Evolutionary conservation across 306 rosid genomes (phyloP), one percentile per base, ranked within the genome.

Genomic region (Vicia faba): DNA sequence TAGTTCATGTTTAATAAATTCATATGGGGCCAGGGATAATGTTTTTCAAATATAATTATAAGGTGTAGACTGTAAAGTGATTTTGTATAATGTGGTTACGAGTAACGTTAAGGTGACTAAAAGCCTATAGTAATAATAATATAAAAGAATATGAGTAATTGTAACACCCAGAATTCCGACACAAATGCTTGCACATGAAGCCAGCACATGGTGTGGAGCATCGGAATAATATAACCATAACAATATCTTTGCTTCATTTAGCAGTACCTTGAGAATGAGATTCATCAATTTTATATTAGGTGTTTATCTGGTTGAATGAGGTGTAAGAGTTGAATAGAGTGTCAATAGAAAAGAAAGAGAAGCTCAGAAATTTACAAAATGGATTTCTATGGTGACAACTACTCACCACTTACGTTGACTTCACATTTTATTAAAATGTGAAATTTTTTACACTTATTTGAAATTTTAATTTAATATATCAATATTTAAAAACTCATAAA

Each of bases 111-210:
- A 64, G 38, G 68, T 49, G 53, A 64, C 7, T 19, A 61, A 4
- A 10, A 60, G 26, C 13, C 39, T 54, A 25, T 25, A 54, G 18
- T 55, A 55, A 60, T 57, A 51, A 20, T 51, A 51, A 19, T 51
- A 39, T 64, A 28, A 53, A 51, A 50, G 49, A 50, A 31, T 20
- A 23, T 43, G 18, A 11, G 40, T 44, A 26, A 23, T n/a, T 59
- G 45, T 45, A 50, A 75, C 55, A 39, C 71, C 72, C 39, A 62
- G 46, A 63, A 77, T 78, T 81, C 82, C 82, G 85, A 78, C 85
- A 81, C 57, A 65, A 49, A 74, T 81, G 75, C 85, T 78, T 81
- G 31, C 72, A 60, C 56, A 61, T 45, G 78, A 78, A 81, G 78
- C 26, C 25, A 65, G 55, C 75, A 78, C 85, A 74, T 73, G 85